phyloP scores from a whole-genome alignment of 495 filamentous ascomycete genomes.

The Neurospora sp. region DNA sequence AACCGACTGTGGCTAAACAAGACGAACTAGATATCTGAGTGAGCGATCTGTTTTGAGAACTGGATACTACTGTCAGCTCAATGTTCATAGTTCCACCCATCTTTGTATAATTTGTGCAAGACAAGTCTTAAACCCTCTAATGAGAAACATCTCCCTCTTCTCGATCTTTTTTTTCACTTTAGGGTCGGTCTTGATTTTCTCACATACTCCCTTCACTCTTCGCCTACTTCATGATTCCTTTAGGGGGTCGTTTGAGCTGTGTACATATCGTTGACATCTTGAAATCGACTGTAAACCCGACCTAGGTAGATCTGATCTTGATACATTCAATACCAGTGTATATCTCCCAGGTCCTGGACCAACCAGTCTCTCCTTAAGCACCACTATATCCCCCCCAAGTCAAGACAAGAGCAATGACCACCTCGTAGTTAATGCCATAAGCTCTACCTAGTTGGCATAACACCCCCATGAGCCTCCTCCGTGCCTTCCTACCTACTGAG shows the following conservation, averaged over 20 bases:
- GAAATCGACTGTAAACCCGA: background rate
- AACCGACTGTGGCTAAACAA: background rate
- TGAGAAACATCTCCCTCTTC: background rate
- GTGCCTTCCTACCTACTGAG: background rate
- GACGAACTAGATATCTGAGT: background rate
- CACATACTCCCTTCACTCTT: background rate
- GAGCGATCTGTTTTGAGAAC: background rate
- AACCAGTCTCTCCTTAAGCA: background rate
- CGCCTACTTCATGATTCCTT: background rate
- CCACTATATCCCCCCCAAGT: background rate
- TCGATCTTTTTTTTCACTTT: background rate
- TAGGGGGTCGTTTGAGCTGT: background rate
- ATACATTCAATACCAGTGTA: background rate
- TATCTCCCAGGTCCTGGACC: background rate
- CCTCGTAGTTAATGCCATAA: background rate
- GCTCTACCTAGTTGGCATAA: background rate
- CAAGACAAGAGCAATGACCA: background rate
- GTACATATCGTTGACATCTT: background rate
- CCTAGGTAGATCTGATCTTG: background rate
- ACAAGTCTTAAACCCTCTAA: background rate
- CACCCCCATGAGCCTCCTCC: background rate
- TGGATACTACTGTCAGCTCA: background rate
- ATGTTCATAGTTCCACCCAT: background rate
- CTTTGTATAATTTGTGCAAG: background rate
- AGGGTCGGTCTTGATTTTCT: background rate